Evolutionary conservation across 2,329 filamentous ascomycete species (phyloP).

Genomic region (Penicillium aurantiogriseum): DNA sequence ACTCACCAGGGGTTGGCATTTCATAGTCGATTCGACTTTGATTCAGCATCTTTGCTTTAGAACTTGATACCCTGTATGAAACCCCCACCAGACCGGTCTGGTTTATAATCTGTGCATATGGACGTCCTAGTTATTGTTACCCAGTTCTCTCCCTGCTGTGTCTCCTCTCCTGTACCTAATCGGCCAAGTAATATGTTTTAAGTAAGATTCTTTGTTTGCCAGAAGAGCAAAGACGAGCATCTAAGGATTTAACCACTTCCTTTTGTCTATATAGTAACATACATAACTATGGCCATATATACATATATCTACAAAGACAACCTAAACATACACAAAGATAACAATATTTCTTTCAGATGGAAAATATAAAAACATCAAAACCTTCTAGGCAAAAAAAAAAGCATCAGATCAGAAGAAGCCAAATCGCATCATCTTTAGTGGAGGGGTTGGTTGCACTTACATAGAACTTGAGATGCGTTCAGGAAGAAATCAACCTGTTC

Average conservation of each 20-base stretch:
- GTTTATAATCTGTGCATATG: conserved; percentile 1
- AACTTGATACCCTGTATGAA: conserved; percentile 10
- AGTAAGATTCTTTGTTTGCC: neutral
- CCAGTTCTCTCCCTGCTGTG: neutral
- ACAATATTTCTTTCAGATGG: neutral
- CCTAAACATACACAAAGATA: neutral
- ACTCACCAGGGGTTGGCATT: neutral
- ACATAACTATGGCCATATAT: neutral
- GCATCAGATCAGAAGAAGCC: neutral
- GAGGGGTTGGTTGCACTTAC: neutral
- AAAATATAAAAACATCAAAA: neutral
- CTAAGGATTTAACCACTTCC: no score
- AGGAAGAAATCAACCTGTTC: neutral
- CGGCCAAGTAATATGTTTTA: neutral
- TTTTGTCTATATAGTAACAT: neutral
- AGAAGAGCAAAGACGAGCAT: neutral
- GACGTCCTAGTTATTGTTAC: neutral
- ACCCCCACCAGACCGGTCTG: neutral
- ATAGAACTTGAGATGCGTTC: neutral
- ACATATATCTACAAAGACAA: neutral
- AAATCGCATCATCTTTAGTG: neutral
- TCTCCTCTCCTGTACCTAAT: neutral
- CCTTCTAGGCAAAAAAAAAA: no score
- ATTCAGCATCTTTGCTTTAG: conserved; percentile 7
- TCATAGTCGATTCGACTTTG: neutral